Base-by-base conservation (phyloP, 192 early-diverging fungal genomes). In the Linnemannia hyalina region DNA sequence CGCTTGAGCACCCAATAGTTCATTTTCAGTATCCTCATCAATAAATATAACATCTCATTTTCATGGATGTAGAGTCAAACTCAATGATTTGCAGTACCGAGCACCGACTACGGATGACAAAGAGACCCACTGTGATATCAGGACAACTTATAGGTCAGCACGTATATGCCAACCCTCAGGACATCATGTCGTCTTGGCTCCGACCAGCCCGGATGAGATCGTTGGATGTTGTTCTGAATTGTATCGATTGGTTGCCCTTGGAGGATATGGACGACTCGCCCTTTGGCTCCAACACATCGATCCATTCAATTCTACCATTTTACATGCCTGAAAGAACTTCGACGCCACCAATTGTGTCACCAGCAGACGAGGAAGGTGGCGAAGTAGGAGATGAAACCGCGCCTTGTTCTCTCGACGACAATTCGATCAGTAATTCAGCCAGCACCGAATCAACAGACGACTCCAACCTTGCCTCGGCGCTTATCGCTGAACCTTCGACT, bases 171-270 rank as follows among this genome's bases (percentile, higher is more conserved):
- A 22, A 38, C 22, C 35, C 38, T 38, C 20, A 6, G 3, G 26
- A 46, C 41, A 47, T 16, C 13, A 46, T 7, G 44, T 47, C 38
- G 22, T 29, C 26, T 20, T 75, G 74, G 22, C 36, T 77, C 35
- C 60, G 22, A 40, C 76, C 76, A 46, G 42, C 36, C 32, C 26
- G 40, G 36, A 55, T 78, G 41, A 22, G 35, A 10, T 78, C 77
- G 8, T 26, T 78, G 16, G 70, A 40, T 6, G 35, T 55, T 68
- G 68, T 78, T n/a, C 36, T 78, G 47, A 29, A 71, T 8, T 47
- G 68, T 15, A 69, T 38, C 23, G 6, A 65, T 15, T 77, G 63
- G 76, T 16, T 10, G 22, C 46, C 20, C 0, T 26, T 26, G 15
- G 49, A 60, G n/a, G 52, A 55, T 6, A 55, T 23, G 16, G 18